phyloP scores from a whole-genome alignment of 1,139 yeast species.

The Debaryomycetaceae sp. region DNA sequence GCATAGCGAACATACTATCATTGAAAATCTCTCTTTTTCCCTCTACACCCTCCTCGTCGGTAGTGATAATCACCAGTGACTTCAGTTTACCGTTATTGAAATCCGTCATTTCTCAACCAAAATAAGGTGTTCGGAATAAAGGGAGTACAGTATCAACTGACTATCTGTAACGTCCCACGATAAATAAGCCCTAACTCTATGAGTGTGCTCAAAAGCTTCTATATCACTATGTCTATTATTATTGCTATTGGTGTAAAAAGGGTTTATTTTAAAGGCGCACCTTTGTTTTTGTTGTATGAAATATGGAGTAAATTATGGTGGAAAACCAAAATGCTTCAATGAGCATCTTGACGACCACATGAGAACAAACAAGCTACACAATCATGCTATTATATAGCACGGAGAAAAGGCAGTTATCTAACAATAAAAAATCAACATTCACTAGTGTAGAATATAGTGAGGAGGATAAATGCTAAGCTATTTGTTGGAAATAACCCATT shows the following conservation, averaged over 20 bases:
- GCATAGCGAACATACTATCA: not conserved
- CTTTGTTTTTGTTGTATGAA: not conserved
- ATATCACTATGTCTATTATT: no score
- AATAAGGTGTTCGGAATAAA: not conserved
- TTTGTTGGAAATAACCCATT: conserved; percentile 7
- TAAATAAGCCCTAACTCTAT: not conserved
- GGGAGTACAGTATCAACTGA: not conserved
- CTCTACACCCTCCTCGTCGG: not conserved
- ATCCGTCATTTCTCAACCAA: not conserved
- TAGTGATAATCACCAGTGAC: not conserved
- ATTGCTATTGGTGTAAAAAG: not conserved
- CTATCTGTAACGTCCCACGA: not conserved
- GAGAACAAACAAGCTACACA: no score
- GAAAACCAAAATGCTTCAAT: no score
- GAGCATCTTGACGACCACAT: no score
- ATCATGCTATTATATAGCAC: no score
- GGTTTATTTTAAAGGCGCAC: not conserved
- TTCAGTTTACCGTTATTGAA: not conserved
- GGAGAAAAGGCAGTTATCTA: no score
- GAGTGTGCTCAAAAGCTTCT: not conserved
- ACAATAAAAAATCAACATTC: not conserved
- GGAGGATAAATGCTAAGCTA: not conserved
- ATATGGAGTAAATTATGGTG: no score
- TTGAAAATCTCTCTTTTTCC: not conserved
- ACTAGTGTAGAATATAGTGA: not conserved